Conservation (phyloP, 1,139 yeast species). For the Diutina ranongensis region DNA sequence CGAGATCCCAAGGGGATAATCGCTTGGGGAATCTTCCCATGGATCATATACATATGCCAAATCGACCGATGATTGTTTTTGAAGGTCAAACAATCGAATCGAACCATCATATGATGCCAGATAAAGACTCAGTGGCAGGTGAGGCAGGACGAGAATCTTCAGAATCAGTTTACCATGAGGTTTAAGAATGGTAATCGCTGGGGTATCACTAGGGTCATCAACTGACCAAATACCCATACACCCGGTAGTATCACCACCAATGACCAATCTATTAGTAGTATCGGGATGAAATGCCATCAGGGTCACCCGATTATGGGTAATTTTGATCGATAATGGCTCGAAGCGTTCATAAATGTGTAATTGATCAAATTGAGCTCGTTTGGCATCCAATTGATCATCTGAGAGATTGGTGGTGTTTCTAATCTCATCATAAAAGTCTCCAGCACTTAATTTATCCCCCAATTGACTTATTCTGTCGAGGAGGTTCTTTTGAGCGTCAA, state of each 20-base stretch:
- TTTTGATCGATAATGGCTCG: constrained; percentile 60
- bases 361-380: constrained; percentile 40
- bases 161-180: constrained; percentile 72
- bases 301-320: constrained; percentile 66
- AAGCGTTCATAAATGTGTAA: constrained; percentile 30
- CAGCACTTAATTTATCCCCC: constrained; percentile 33
- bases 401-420: too few relatives aligned
- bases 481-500: constrained; percentile 13
- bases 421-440: constrained; percentile 37
- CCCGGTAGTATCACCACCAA: constrained; percentile 86
- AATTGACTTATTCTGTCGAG: constrained; percentile 29
- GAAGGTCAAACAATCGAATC: constrained; percentile 58
- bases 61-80: constrained; percentile 48
- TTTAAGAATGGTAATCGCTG: constrained; percentile 44
- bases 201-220: constrained; percentile 11
- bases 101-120: constrained; percentile 85
- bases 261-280: constrained; percentile 43
- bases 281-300: constrained; percentile 55
- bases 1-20: constrained; percentile 39
- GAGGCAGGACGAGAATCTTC: constrained; percentile 42
- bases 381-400: background rate
- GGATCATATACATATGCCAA: constrained; percentile 41
- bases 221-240: constrained; percentile 70
- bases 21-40: constrained; percentile 28
- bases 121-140: constrained; percentile 41